Conservation (phyloP, 768 basidiomycete species). For the Clavaria fumosa region DNA sequence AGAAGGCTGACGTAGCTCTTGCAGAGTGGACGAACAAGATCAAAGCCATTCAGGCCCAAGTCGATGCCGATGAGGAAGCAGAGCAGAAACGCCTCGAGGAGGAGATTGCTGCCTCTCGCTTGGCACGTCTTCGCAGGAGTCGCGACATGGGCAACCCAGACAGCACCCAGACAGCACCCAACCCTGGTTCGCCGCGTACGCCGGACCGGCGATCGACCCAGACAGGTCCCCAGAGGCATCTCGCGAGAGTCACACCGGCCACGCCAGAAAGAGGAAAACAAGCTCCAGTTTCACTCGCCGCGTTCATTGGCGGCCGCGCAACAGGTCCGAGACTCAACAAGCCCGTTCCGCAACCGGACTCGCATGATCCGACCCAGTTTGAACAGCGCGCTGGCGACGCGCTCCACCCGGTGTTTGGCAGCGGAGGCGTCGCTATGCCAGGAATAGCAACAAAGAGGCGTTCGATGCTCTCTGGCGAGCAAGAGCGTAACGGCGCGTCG, state of each 20-base stretch:
- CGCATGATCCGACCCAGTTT: slow-evolving; percentile 47
- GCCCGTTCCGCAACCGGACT: slow-evolving; percentile 58
- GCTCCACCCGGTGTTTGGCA: slow-evolving; percentile 66
- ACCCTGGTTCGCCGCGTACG: too few species aligned
- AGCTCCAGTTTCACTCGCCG: slow-evolving; percentile 55
- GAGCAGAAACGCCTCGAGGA: slow-evolving; percentile 57
- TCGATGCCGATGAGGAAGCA: slow-evolving; percentile 66
- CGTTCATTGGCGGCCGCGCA: slow-evolving; percentile 69
- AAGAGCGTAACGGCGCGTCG: background rate
- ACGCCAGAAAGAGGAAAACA: slow-evolving; percentile 15
- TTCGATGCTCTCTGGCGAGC: background rate
- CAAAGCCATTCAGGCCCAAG: slow-evolving; percentile 63
- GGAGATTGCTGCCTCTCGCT: slow-evolving; percentile 41
- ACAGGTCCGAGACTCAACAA: slow-evolving; percentile 59
- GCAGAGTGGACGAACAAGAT: slow-evolving; percentile 74
- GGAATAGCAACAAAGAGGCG: slow-evolving; percentile 32
- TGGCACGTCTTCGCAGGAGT: slow-evolving; percentile 34
- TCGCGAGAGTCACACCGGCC: too few species aligned
- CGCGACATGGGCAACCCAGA: slow-evolving; percentile 27
- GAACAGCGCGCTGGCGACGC: slow-evolving; percentile 39
- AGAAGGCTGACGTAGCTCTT: slow-evolving; percentile 49
- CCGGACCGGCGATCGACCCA: too few species aligned
- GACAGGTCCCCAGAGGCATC: slow-evolving; percentile 3
- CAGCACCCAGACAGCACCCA: too few species aligned
- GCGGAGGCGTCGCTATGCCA: slow-evolving; percentile 61